Base-by-base conservation (phyloP, 306 rosid species). In the Rosa lucieae region DNA sequence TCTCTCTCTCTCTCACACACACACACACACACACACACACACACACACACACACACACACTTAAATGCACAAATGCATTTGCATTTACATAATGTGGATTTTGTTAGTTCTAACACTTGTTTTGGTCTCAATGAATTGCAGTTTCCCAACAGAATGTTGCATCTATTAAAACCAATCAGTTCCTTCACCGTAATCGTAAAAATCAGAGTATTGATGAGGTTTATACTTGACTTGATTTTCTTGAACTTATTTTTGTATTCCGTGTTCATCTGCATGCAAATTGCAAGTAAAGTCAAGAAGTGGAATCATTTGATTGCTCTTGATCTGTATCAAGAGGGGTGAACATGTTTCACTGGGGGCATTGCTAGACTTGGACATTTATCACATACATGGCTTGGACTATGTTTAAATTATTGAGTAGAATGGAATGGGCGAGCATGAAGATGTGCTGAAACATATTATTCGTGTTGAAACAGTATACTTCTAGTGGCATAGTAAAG, bases 161-260 rank as follows among this genome's bases (percentile, higher is more conserved):
- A 52, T 80, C 84, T 55, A 85, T 93, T 69, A 81, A 77, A 47
- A 85, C 91, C 81, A 96, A 96, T 80, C 97, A 96, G 84, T 96
- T 85, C 87, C 84, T 87, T 80, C 98, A 96, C 82, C 99, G 99
- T n/a, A 84, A 82, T 75, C 89, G 90, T 66, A 96, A 85, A 89
- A 88, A 83, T 53, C 98, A 93, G 86, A 93, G 90, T 78, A 90
- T 96, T 84, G 99, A 96, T 3, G 98, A 96, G 99, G 99, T 96
- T 17, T 67, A 5, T 53, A 40, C 71, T 63, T 77, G 49, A 82
- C 74, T 73, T 76, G 62, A 68, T 72, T 67, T 69, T 67, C 56
- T 80, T 73, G 35, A 71, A 65, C 75, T 72, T 20, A 35, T 68
- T 39, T 67, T 75, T 77, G 35, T 81, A 55, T 72, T 80, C 55